Evolutionary conservation across 352 stramenopile genomes (phyloP), one percentile per base, ranked within the genome.

Genomic region (Plasmopara muralis): DNA sequence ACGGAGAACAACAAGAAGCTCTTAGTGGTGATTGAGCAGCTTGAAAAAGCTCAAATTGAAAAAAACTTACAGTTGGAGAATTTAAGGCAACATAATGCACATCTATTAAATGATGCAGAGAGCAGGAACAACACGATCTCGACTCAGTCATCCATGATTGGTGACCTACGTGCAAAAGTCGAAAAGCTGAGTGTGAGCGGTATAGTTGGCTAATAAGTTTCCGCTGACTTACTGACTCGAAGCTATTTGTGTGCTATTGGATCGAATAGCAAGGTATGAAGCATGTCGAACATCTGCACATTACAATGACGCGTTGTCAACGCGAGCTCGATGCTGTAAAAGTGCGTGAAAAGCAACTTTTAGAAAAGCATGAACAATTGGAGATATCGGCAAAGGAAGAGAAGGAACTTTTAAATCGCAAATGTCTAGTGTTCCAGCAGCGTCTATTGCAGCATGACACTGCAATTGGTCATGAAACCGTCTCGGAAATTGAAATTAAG

Each of bases 1-100:
- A 63, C 70, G 44, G 72, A 79, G 16, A 89, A 87, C 55, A 87
- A 83, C 64, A 85, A 84, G 43, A 77, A 72, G n/a, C 62, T 89
- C 2, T 41, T 89, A n/a, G 35, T 30, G 2, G 83, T 74, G 54
- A 87, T 89, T 29, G 64, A 87, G 42, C 69, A 80, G 29, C 56
- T 85, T 12, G 73, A 87, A 55, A 76, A 79, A 10, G 64, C 50
- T 0, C 65, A 87, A 35, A 61, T 50, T 3, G 70, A 87, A 47
- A 55, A 62, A n/a, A 58, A 70, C 4, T 30, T 44, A 0, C 50
- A 75, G 37, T 66, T 83, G 20, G 46, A 62, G 2, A 45, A 45
- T 41, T 58, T 85, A 9, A 58, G 57, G 6, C 52, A 70, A 16
- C 70, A 85, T 40, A 85, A 84, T 20, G 44, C 58, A 5, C 66